Evolutionary conservation across 805 yeast species (phyloP).

Genomic region (Schwanniomyces vanrijiae): DNA sequence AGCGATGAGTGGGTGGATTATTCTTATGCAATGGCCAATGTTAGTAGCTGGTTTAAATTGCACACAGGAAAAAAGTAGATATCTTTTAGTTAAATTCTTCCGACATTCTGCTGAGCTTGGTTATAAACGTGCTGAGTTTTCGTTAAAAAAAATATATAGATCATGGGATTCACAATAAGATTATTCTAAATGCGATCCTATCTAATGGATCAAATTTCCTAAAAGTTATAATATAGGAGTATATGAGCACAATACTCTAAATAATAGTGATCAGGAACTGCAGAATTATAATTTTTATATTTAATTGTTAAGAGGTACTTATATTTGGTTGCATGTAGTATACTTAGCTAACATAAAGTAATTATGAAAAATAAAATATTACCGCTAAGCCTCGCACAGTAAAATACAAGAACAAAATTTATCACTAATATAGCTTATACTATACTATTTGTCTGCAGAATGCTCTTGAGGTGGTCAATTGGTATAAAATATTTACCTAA

Average conservation of each 20-base stretch:
- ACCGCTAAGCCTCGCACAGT: no score
- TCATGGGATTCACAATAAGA: constrained; percentile 27
- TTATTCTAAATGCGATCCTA: constrained; percentile 15
- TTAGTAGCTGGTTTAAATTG: constrained; percentile 50
- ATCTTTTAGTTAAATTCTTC: constrained; percentile 40
- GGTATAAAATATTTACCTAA: not conserved
- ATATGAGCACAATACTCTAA: no score
- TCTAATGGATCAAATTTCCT: no score
- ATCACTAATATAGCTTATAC: no score
- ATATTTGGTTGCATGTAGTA: no score
- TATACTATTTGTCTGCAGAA: not conserved
- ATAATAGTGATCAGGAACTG: no score
- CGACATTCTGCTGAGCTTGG: constrained; percentile 39
- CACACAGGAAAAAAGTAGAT: constrained; percentile 29
- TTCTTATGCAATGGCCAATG: constrained; percentile 59
- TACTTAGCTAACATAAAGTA: no score
- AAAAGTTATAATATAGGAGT: no score
- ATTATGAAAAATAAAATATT: no score
- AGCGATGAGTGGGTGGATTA: constrained; percentile 23
- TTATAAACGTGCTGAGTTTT: constrained; percentile 49
- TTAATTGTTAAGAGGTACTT: no score
- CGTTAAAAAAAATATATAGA: constrained; percentile 24
- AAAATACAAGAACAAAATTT: no score
- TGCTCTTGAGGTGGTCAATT: not conserved
- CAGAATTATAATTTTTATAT: no score